A percentile compares a stretch with the other conserved stretches of the same genome.
These are phyloP conservation scores for Flaveria floridana DNA, from an alignment of 140 eudicot species.

Conservation along the genomic window DNA sequence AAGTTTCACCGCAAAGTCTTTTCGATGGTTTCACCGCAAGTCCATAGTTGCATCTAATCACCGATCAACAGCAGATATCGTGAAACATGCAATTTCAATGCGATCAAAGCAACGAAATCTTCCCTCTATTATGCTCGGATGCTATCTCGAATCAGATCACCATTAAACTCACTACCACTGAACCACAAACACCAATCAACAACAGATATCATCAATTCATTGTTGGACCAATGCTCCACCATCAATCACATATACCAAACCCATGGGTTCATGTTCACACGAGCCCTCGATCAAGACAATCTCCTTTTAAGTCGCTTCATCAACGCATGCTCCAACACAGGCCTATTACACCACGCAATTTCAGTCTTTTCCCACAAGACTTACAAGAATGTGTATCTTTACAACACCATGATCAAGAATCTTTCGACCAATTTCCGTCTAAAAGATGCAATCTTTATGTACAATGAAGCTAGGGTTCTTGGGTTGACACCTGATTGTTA, in stretches of 20 bases:
- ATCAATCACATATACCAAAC: conserved; percentile 39
- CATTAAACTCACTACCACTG: too few species aligned
- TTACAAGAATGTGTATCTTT: conserved; percentile 34
- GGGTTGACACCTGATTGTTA: conserved; percentile 48
- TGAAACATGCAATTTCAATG: too few species aligned
- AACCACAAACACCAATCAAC: neutral
- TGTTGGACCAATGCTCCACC: conserved; percentile 21
- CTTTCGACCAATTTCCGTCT: conserved; percentile 13
- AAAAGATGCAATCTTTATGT: conserved; percentile 39
- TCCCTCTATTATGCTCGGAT: neutral
- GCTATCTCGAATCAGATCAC: too few species aligned
- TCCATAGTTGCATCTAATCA: too few species aligned
- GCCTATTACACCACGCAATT: conserved; percentile 36
- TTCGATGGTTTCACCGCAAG: too few species aligned
- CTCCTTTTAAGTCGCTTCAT: conserved; percentile 37
- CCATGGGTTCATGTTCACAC: conserved; percentile 40
- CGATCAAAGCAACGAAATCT: neutral
- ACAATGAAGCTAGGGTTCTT: conserved; percentile 30
- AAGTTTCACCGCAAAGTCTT: too few species aligned
- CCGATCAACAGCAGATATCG: too few species aligned
- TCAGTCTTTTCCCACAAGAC: conserved; percentile 29
- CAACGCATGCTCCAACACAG: conserved; percentile 35
- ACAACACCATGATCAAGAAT: conserved; percentile 55
- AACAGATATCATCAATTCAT: conserved; percentile 5
- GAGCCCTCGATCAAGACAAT: conserved; percentile 43